Evolutionary conservation across 2,329 filamentous ascomycete genomes (phyloP), one percentile per base, ranked within the genome.

Genomic region (Colletotrichum zoysiae): DNA sequence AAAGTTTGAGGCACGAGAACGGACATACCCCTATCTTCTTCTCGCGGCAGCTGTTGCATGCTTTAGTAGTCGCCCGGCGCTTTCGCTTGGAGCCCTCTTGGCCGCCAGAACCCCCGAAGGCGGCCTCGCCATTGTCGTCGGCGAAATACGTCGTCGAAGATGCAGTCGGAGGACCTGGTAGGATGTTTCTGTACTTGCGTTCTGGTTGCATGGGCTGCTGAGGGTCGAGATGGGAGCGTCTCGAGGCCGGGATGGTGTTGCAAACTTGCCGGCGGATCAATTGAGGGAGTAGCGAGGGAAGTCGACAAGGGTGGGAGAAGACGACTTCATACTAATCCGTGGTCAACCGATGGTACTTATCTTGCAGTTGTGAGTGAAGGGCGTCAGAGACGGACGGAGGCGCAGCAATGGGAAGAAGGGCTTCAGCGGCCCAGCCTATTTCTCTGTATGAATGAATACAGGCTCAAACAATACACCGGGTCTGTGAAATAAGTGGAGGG

Each of bases 161-260:
- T n/a, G n/a, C 51, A 42, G 40, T 16, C 26, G 56, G 63, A 56
- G 67, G 67, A 16, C 63, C 57, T 42, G 63, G 67, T 38, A 70
- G 68, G 48, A 71, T 62, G 20, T 58, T 71, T 26, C 68, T 53
- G n/a, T 71, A 71, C 23, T 71, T 71, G 44, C 68, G 64, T 71
- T 67, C 68, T 33, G 42, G 57, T 67, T 67, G 64, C 68, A 71
- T 71, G 50, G 64, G 57, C n/a, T 71, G 51, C 64, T 71, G 14
- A 53, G 23, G 26, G 44, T 26, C 18, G 55, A 23, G 55, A n/a
- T 60, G 55, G 46, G 12, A 30, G 67, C 56, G 44, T 61, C 67
- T 70, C 8, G 23, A 57, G 30, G 40, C 55, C 14, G 61, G n/a
- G 23, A 18, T 8, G 42, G 20, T 35, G 5, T 16, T 11, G 62